phyloP scores from a whole-genome alignment of 2,329 filamentous ascomycete genomes.

The Aspergillus sp. region DNA sequence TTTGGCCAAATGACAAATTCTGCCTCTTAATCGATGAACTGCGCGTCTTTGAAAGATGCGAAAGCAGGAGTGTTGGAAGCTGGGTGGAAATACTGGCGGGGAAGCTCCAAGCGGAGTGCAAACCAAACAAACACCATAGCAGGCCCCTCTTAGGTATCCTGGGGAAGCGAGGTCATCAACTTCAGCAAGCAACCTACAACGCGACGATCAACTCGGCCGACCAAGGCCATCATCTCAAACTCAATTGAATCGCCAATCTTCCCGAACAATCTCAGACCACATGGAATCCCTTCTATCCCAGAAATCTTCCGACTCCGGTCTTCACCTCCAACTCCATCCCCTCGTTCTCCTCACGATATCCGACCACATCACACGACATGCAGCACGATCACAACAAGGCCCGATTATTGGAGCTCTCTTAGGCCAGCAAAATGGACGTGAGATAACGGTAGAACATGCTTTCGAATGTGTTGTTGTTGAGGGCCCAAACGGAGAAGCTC shows the following conservation, averaged over 20 bases:
- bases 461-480: conserved; percentile 72
- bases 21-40: background rate
- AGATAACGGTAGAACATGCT: conserved; percentile 88
- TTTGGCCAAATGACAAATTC: background rate
- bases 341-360: conserved; percentile 95
- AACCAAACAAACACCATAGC: conserved; percentile 34
- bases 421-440: conserved; percentile 85
- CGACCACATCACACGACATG: conserved; percentile 92
- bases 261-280: conserved; percentile 49
- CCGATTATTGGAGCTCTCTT: conserved; percentile 85
- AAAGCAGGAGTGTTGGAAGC: background rate
- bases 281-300: conserved; percentile 63
- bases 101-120: conserved; percentile 27
- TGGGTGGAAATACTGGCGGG: conserved; percentile 12
- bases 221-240: background rate
- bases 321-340: conserved; percentile 84
- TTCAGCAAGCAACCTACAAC: background rate
- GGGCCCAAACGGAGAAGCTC: conserved; percentile 55
- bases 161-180: conserved; percentile 1
- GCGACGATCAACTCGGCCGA: background rate
- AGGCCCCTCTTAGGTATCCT: conserved; percentile 14
- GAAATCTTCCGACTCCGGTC: conserved; percentile 69
- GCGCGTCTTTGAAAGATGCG: background rate
- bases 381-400: conserved; percentile 70
- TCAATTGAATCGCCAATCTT: background rate